Evolutionary conservation across 2,329 filamentous ascomycete genomes (phyloP), one percentile per base, ranked within the genome.

Genomic region (Stemphylium vesicarium): DNA sequence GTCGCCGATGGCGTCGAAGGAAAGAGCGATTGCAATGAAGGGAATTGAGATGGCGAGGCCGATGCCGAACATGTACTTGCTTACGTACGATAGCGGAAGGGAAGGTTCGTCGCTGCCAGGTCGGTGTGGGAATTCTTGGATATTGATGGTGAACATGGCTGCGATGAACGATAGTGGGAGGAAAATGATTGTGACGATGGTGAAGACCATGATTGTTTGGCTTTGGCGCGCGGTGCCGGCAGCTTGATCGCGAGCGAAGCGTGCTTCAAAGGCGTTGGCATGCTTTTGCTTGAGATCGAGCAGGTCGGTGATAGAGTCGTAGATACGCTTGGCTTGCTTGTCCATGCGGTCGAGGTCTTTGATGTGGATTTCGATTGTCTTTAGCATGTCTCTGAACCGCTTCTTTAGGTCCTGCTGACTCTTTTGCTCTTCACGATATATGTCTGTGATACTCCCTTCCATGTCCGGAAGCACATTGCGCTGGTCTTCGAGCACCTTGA

Each of bases 271-370:
- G 0, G 85, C 85, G 71, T 88, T 89, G 59, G 85, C 85, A 53
- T 89, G 85, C 69, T 88, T 88, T 63, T 89, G 86, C 64, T 89
- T 89, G 1, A 88, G 79, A 59, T 89, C 86, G 0, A 89, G 81
- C 4, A 89, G 75, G 60, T 88, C 83, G 0, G 83, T 86, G 39
- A 88, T 81, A 52, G 80, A 83, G 38, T 80, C 75, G 65, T 88
- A 87, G 56, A 88, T 84, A 18, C 82, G 79, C 53, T 82, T 79
- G 0, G 86, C 85, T 68, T 87, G 85, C 45, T 82, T 81, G 64
- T 86, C 82, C 85, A 88, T 88, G 13, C 85, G 79, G 31, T 82
- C 79, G n/a, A 88, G 79, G 56, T 88, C 86, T 55, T 83, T 82
- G 41, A 84, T 72, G 44, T 85, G 82, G 46, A 81, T 79, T 40